phyloP scores from a whole-genome alignment of 2,329 filamentous ascomycete genomes.

The Epichloe festucae region DNA sequence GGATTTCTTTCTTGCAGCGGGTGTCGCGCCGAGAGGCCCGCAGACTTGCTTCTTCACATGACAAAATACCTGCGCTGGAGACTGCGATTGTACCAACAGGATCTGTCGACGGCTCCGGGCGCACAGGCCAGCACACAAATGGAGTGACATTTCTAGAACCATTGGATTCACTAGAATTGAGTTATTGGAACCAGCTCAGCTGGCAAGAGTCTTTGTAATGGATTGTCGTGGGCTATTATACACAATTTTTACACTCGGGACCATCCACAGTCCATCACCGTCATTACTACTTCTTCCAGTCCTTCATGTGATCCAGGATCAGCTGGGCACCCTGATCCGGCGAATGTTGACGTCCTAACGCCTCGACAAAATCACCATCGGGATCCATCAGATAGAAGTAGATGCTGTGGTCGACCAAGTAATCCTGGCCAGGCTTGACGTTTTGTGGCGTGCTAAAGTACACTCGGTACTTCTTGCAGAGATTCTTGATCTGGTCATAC shows the following conservation, averaged over 20 bases:
- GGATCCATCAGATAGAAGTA: conserved; percentile 99
- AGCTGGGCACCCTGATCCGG: conserved; percentile 73
- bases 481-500: conserved; percentile 84
- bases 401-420: conserved; percentile 95
- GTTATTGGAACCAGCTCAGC: background rate
- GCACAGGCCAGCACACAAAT: background rate
- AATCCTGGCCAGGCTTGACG: conserved; percentile 88
- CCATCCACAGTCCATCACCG: background rate
- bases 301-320: conserved; percentile 73
- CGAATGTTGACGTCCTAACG: conserved; percentile 86
- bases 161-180: background rate
- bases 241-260: background rate
- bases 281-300: conserved; percentile 23
- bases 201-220: background rate
- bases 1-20: too few relatives aligned
- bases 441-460: conserved; percentile 90
- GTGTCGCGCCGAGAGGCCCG: too few relatives aligned
- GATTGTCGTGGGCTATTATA: background rate
- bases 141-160: too few relatives aligned
- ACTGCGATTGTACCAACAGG: too few relatives aligned
- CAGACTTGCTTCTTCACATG: too few relatives aligned
- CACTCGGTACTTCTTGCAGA: conserved; percentile 92
- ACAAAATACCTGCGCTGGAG: too few relatives aligned
- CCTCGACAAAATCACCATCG: conserved; percentile 95
- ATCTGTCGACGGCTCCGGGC: background rate